Conservation (phyloP, 495 filamentous ascomycete genomes). For the Apiosordaria backusii region DNA sequence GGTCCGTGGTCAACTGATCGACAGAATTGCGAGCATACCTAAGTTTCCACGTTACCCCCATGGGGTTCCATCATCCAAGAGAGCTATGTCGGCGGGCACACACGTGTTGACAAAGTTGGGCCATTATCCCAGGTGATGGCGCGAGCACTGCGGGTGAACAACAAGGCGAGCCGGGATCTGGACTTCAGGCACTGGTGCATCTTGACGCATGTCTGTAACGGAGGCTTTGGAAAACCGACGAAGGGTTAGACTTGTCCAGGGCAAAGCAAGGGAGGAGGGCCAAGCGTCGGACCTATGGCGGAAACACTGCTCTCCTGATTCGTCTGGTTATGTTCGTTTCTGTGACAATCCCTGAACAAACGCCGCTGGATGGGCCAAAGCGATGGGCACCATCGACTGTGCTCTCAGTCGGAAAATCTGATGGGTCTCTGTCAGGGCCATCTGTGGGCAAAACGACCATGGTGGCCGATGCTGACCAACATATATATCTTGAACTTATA, state of each 20-base stretch:
- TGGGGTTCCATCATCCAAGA: not conserved
- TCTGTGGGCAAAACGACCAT: not conserved
- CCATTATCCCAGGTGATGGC: not conserved
- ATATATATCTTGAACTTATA: not conserved
- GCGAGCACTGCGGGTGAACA: slow-evolving; percentile 1
- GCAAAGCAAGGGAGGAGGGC: slow-evolving; percentile 21
- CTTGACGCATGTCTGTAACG: slow-evolving; percentile 50
- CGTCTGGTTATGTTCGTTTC: slow-evolving; percentile 25
- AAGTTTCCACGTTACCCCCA: not conserved
- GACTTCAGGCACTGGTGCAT: slow-evolving; percentile 33
- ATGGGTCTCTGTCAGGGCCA: not conserved
- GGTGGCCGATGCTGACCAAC: no score
- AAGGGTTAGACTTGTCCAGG: slow-evolving; percentile 37
- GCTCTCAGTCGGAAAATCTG: not conserved
- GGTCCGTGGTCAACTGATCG: not conserved
- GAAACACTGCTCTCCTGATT: slow-evolving; percentile 34
- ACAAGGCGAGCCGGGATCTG: not conserved
- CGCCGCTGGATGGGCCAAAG: slow-evolving; percentile 11
- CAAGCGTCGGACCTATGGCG: slow-evolving; percentile 24
- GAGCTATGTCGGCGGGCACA: not conserved
- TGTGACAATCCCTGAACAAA: slow-evolving; percentile 20
- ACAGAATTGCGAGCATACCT: not conserved
- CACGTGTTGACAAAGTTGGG: slow-evolving; percentile 2
- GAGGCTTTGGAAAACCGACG: slow-evolving; percentile 18
- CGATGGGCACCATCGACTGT: slow-evolving; percentile 6